These are phyloP conservation scores for Parathielavia hyrcaniae DNA, from an alignment of 495 filamentous ascomycete genomes.

Conservation along the genomic window DNA sequence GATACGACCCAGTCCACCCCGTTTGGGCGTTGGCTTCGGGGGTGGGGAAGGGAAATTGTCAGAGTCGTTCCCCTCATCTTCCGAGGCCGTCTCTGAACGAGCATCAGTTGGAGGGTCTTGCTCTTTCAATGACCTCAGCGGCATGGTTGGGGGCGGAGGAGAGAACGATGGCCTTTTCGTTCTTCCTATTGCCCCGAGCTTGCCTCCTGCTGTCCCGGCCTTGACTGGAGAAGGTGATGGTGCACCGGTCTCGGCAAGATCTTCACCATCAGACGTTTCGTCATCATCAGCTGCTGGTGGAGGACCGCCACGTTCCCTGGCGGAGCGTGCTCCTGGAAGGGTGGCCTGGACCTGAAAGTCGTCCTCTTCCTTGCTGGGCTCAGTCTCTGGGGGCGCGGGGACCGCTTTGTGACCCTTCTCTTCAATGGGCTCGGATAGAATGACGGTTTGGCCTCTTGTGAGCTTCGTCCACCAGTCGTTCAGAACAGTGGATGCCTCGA, in stretches of 20 bases:
- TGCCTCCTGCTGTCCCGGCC: constrained; percentile 9
- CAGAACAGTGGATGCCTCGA: constrained; percentile 30
- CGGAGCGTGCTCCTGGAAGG: constrained; percentile 29
- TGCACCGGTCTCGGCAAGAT: constrained; percentile 20
- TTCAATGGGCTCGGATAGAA: constrained; percentile 17
- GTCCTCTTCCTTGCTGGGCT: constrained; percentile 23
- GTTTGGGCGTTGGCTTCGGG: constrained; percentile 21
- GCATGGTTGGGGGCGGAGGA: constrained; percentile 12
- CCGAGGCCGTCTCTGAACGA: constrained; percentile 42
- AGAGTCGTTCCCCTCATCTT: constrained; percentile 24
- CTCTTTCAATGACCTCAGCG: constrained; percentile 7
- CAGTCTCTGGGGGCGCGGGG: background rate
- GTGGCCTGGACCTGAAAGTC: constrained; percentile 50
- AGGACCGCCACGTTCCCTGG: background rate
- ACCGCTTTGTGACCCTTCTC: constrained; percentile 32
- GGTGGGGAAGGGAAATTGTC: constrained; percentile 7
- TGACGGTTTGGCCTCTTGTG: constrained; percentile 27
- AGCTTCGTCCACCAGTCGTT: constrained; percentile 50
- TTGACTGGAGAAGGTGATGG: constrained; percentile 2
- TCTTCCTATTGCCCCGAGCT: constrained; percentile 30
- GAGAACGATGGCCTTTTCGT: constrained; percentile 20
- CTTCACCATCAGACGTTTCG: constrained; percentile 36
- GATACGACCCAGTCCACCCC: constrained; percentile 39
- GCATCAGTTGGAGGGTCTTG: background rate
- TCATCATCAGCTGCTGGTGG: constrained; percentile 24